Conservation (phyloP, 2,329 filamentous ascomycete species). For the Fusarium austroafricanum region DNA sequence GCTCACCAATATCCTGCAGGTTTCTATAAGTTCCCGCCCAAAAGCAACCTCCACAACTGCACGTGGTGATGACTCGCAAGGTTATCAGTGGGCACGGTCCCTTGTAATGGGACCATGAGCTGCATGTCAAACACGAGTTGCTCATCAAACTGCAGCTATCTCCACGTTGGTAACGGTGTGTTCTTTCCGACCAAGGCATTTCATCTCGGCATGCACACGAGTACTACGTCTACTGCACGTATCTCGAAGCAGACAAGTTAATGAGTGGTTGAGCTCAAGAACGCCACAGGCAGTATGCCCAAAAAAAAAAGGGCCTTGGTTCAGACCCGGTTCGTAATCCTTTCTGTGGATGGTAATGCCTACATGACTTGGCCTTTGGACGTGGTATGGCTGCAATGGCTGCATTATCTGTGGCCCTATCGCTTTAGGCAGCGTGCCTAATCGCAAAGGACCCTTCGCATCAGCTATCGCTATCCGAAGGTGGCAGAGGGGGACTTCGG, state of each 20-base stretch:
- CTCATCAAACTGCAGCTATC: conserved; percentile 35
- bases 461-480: background rate
- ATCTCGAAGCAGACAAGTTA: conserved; percentile 8
- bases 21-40: conserved; percentile 14
- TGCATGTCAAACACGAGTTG: conserved; percentile 37
- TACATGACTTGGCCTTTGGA: conserved; percentile 2
- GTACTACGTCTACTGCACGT: background rate
- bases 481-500: background rate
- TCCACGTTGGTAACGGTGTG: conserved; percentile 27
- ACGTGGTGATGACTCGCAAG: conserved; percentile 31
- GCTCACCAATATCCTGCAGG: conserved; percentile 25
- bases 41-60: conserved; percentile 16
- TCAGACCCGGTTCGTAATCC: conserved; percentile 5
- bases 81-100: conserved; percentile 27
- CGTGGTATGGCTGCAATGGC: background rate
- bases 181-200: conserved; percentile 14
- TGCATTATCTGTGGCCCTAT: conserved; percentile 8
- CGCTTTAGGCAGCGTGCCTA: conserved; percentile 5
- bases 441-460: conserved; percentile 10
- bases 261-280: background rate
- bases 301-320: background rate
- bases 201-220: conserved; percentile 23
- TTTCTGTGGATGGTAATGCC: conserved; percentile 10
- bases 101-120: conserved; percentile 25
- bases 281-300: conserved; percentile 2